phyloP scores from a whole-genome alignment of 169 alveolate species.

The Toxoplasma gondii region DNA sequence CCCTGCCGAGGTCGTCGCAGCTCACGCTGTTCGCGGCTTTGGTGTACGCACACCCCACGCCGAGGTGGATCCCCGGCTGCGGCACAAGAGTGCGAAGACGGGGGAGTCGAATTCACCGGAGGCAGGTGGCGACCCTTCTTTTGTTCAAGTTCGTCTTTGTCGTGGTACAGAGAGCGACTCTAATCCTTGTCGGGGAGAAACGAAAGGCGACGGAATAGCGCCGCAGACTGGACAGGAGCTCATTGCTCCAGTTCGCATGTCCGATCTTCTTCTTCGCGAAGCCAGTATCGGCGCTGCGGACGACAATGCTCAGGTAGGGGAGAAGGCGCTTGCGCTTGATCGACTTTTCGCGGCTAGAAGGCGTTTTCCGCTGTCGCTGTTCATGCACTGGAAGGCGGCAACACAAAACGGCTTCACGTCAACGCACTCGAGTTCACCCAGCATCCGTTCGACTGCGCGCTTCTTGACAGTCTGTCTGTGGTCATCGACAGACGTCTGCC shows the following conservation, averaged over 20 bases:
- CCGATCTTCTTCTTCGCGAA: neutral
- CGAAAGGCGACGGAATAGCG: neutral
- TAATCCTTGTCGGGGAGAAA: too few species aligned
- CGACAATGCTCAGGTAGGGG: conserved; percentile 8
- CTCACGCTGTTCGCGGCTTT: neutral
- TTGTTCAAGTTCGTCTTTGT: neutral
- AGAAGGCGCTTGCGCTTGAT: neutral
- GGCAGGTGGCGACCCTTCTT: neutral
- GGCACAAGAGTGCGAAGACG: neutral
- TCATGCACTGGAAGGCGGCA: too few species aligned
- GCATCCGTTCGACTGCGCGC: too few species aligned
- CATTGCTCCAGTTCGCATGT: neutral
- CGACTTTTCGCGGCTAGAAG: neutral
- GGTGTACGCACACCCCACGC: neutral
- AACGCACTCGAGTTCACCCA: too few species aligned
- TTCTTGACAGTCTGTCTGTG: too few species aligned
- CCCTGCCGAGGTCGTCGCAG: neutral
- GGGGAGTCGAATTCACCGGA: neutral
- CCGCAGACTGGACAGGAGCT: neutral
- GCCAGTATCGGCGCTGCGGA: neutral
- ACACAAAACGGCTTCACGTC: too few species aligned
- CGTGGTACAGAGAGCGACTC: neutral
- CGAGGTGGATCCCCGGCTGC: neutral
- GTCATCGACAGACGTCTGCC: too few species aligned
- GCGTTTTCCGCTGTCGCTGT: neutral